Base-by-base conservation (phyloP, 2,329 filamentous ascomycete species). In the Juglanconis sp. region DNA sequence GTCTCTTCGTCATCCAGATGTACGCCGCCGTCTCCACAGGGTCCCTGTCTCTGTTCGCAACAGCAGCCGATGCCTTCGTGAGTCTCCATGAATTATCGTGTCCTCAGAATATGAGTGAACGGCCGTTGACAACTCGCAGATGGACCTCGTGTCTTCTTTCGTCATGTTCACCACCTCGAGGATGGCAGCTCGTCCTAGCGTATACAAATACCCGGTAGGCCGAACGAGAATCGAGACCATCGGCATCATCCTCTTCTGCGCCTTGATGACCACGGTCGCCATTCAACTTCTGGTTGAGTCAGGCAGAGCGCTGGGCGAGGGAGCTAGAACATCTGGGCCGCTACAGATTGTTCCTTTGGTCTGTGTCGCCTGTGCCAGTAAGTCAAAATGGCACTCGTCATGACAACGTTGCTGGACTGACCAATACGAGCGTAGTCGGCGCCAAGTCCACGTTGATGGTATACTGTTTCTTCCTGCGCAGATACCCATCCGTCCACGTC, bases 251-350 rank as follows among this genome's bases (percentile, higher is more conserved):
- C 79, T 88, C 50, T 88, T 88, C 70, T 87, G 84, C 64, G 83
- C 85, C 48, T 74, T 88, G 61, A 87, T 88, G 84, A 87, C 85
- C 2, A 87, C 85, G 0, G 85, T 87, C 3, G 84, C 86, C 52
- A 83, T 87, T 34, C 81, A 87, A 66, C 74, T 88, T 34, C 80
- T 86, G 52, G 81, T 82, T 59, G 82, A 87, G 64, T 87, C 85
- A 30, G 77, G 76, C n/a, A 77, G 83, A 57, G 72, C 73, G 7
- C 74, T 86, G 6, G 81, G 73, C 15, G 74, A 65, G 5, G 81
- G 81, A 2, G 66, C 72, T 2, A 69, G 70, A 32, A 72, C 78
- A 1, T 70, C 74, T 8, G 73, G 79, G 35, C 65, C 77, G 50
- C 74, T 85, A 53, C 75, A 84, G 53, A 72, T 84, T 49, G 74